These are phyloP conservation scores for Trichoderma gamsii DNA, from an alignment of 495 filamentous ascomycete species.

Conservation along the genomic window DNA sequence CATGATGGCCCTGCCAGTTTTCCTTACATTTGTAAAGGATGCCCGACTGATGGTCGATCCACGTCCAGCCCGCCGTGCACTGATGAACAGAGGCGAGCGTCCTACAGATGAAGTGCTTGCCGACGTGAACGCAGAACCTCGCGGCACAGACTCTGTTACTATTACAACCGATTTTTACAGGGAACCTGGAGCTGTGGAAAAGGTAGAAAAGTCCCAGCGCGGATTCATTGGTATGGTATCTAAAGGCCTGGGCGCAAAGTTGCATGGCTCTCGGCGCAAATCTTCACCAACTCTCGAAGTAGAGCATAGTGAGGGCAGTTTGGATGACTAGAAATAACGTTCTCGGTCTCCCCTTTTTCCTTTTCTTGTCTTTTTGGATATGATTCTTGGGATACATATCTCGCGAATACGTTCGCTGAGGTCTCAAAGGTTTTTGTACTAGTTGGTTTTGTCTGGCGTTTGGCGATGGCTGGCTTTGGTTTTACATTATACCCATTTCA, in stretches of 20 bases:
- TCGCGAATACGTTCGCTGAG: not conserved
- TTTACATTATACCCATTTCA: slow-evolving; percentile 4
- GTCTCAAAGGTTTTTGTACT: not conserved
- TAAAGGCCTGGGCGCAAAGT: not conserved
- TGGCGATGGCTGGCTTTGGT: not conserved
- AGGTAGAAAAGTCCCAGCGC: not conserved
- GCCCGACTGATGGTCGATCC: slow-evolving; percentile 36
- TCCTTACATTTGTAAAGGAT: slow-evolving; percentile 33
- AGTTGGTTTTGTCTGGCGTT: not conserved
- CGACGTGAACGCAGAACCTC: not conserved
- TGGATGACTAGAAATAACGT: not conserved
- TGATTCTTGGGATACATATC: not conserved
- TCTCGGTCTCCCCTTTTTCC: not conserved
- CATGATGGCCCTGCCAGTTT: slow-evolving; percentile 32
- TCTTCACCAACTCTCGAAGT: slow-evolving; percentile 6
- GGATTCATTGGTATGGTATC: not conserved
- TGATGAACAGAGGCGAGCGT: not conserved
- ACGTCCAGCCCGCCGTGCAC: not conserved
- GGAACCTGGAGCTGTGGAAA: not conserved
- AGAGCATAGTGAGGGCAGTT: not conserved
- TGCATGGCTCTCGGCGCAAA: not conserved
- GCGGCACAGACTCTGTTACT: not conserved
- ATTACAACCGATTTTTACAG: slow-evolving; percentile 3
- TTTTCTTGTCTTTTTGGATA: not conserved
- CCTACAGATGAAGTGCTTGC: not conserved